phyloP scores from a whole-genome alignment of 1,284 basidiomycete species.

The Ganoderma sp. region DNA sequence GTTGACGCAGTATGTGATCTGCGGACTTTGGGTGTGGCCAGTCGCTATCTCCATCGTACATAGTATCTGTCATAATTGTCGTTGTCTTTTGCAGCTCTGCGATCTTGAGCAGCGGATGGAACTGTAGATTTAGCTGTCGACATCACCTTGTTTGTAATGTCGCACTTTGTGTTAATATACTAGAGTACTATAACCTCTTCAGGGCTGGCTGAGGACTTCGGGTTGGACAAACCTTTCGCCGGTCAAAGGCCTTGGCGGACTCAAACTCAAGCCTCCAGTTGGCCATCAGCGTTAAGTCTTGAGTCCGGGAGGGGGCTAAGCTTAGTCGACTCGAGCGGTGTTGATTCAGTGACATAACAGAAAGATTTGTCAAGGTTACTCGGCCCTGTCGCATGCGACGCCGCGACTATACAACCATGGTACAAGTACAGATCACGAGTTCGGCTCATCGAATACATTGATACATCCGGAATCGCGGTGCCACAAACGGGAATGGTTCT shows the following conservation, averaged over 20 bases:
- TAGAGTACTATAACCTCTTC: neutral
- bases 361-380: neutral
- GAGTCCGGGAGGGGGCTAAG: no score
- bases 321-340: no score
- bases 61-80: slow-evolving; percentile 14
- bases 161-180: slow-evolving; percentile 16
- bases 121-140: slow-evolving; percentile 15
- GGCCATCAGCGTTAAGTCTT: no score
- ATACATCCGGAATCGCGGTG: slow-evolving; percentile 73
- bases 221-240: no score
- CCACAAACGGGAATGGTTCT: slow-evolving; percentile 73
- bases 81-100: slow-evolving; percentile 8
- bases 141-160: slow-evolving; percentile 20
- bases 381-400: no score
- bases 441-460: slow-evolving; percentile 70
- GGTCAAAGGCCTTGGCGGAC: no score
- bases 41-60: slow-evolving; percentile 5
- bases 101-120: slow-evolving; percentile 15
- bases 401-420: neutral
- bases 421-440: neutral
- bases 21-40: slow-evolving; percentile 1
- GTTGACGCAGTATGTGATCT: neutral
- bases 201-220: neutral
- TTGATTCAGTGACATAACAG: no score
- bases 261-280: no score